phyloP scores from a whole-genome alignment of 202 grass and related monocot species.

The Bolboschoenoplectus hybrid region DNA sequence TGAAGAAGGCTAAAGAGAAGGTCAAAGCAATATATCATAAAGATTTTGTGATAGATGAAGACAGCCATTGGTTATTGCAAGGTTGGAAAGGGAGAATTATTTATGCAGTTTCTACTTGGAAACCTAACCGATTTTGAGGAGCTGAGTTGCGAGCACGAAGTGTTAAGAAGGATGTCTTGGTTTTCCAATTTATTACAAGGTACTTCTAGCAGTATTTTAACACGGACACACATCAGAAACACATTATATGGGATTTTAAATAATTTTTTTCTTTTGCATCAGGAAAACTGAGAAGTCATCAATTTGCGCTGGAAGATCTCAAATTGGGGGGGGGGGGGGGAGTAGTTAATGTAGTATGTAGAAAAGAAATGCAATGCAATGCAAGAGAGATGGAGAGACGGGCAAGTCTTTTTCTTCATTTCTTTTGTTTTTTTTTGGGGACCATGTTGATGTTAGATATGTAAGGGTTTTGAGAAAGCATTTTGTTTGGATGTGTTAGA shows the following conservation, averaged over 20 bases:
- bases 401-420: slow-evolving; percentile 28
- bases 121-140: slow-evolving; percentile 45
- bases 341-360: slow-evolving; percentile 12
- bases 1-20: slow-evolving; percentile 81
- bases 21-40: slow-evolving; percentile 84
- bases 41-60: slow-evolving; percentile 96
- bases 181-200: slow-evolving; percentile 29
- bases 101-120: slow-evolving; percentile 88
- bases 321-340: slow-evolving; percentile 8
- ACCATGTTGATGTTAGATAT: slow-evolving; percentile 2
- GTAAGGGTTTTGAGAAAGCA: not conserved
- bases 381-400: not conserved
- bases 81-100: slow-evolving; percentile 98
- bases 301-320: not conserved
- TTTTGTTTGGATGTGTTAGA: not conserved
- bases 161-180: slow-evolving; percentile 18
- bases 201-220: slow-evolving; percentile 13
- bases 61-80: slow-evolving; percentile 84
- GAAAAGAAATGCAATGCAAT: not conserved
- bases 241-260: slow-evolving; percentile 15
- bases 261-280: not conserved
- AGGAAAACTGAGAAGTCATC: slow-evolving; percentile 27
- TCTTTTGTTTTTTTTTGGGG: not conserved
- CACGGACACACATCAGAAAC: not conserved
- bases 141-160: not conserved